Evolutionary conservation across 129 eudicot genomes (phyloP).

Genomic region (Helianthus tuberosus): DNA sequence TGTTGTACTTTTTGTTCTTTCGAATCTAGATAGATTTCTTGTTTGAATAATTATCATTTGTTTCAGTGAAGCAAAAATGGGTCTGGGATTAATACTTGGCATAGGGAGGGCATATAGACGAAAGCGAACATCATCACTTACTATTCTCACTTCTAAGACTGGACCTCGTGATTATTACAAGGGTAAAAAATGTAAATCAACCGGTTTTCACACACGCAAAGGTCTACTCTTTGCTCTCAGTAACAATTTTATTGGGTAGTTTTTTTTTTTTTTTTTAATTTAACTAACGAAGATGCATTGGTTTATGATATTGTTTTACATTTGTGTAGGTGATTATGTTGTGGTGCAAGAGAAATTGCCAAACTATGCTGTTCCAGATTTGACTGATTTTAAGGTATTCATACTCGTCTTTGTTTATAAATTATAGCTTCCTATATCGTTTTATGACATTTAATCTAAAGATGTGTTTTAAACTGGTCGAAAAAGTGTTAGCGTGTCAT

Average conservation of each 20-base stretch:
- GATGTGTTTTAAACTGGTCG: background rate
- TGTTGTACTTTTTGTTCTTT: background rate
- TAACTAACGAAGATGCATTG: background rate
- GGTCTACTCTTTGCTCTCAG: conserved; percentile 39
- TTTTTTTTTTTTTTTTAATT: background rate
- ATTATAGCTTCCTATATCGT: background rate
- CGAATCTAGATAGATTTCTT: background rate
- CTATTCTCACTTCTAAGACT: conserved; percentile 72
- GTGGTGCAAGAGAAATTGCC: conserved; percentile 79
- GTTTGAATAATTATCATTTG: background rate
- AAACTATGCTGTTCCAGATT: conserved; percentile 84
- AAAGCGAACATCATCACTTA: conserved; percentile 81
- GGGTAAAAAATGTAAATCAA: conserved; percentile 93
- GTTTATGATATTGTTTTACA: background rate
- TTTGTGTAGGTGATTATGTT: conserved; percentile 73
- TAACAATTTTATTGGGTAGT: background rate
- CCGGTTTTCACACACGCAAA: conserved; percentile 97
- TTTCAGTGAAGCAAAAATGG: conserved; percentile 43
- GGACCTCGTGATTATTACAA: conserved; percentile 81
- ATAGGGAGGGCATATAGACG: conserved; percentile 76
- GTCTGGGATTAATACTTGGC: conserved; percentile 76
- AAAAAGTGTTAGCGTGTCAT: background rate
- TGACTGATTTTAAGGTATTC: conserved; percentile 80
- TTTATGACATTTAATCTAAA: background rate
- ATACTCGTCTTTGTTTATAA: background rate